Evolutionary conservation across 2,329 filamentous ascomycete genomes (phyloP), one percentile per base, ranked within the genome.

Genomic region (Cladosporium sp.): DNA sequence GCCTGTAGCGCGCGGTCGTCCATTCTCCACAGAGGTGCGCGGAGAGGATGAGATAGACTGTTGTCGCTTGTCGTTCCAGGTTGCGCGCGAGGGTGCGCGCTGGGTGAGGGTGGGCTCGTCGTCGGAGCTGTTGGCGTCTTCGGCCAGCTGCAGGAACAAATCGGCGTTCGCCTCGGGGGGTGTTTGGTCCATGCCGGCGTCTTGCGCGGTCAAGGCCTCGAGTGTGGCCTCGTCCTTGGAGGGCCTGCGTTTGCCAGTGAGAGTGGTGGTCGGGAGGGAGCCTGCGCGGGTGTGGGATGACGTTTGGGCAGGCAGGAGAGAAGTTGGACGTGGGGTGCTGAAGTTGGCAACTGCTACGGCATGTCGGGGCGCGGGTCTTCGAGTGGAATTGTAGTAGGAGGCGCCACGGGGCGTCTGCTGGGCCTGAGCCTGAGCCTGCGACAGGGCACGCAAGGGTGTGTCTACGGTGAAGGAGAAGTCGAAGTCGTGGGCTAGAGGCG

Each of bases 1-100:
- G 16, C 70, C 68, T 54, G 69, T 69, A 5, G 70, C 68, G 36
- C 65, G 68, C n/a, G 71, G 69, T 54, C 69, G 61, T 26, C 66
- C 56, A 21, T 70, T 68, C 16, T 58, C 58, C 26, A 65, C 36
- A 18, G 56, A 28, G 26, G 66, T 59, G 58, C 48, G 43, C 36
- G 64, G 30, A 25, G 49, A 18, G 8, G 58, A 64, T 5, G 64
- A 64, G 2, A 63, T 61, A 32, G 68, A 63, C 30, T 67, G 70
- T 21, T 66, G 65, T 57, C 70, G 69, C 57, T 70, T 81, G 8
- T 82, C 81, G 11, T 58, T 84, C 85, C 58, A 89, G 77, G 2
- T 88, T 87, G 1, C 87, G 89, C 2, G 88, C 87, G 74, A 85
- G 48, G 53, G 46, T 49, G 57, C 64, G 64, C 58, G 54, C 26